phyloP scores from a whole-genome alignment of 2,329 filamentous ascomycete species.

The Hypoxylon sp. region DNA sequence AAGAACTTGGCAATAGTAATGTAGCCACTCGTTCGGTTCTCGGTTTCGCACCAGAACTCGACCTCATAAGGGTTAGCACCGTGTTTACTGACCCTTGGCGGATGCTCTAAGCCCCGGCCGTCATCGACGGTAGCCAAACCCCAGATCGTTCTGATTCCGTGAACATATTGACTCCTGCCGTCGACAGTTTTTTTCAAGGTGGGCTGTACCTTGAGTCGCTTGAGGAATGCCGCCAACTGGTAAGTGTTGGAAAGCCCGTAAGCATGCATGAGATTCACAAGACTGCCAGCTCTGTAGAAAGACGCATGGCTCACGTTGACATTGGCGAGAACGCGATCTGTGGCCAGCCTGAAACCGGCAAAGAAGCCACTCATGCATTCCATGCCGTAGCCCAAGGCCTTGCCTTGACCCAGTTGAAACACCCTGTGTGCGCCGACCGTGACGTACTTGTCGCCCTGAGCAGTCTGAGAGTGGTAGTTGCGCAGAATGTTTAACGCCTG shows the following conservation, averaged over 20 bases:
- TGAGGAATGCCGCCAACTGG: slow-evolving; percentile 47
- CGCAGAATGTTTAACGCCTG: slow-evolving; percentile 39
- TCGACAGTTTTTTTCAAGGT: slow-evolving; percentile 47
- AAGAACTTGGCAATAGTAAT: slow-evolving; percentile 63
- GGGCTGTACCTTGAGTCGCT: slow-evolving; percentile 50
- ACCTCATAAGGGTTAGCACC: slow-evolving; percentile 62
- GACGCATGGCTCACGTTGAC: slow-evolving; percentile 48
- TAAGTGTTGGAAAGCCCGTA: slow-evolving; percentile 25
- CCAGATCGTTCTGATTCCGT: slow-evolving; percentile 49
- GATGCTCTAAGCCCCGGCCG: slow-evolving; percentile 40
- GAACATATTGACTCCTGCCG: slow-evolving; percentile 43
- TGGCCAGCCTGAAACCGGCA: slow-evolving; percentile 46
- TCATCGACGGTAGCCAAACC: slow-evolving; percentile 49
- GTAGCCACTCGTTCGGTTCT: slow-evolving; percentile 48
- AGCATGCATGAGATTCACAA: slow-evolving; percentile 35
- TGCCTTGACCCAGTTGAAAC: slow-evolving; percentile 35
- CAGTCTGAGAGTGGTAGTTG: slow-evolving; percentile 47
- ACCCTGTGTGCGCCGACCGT: slow-evolving; percentile 45
- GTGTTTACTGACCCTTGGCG: slow-evolving; percentile 36
- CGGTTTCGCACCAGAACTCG: slow-evolving; percentile 55
- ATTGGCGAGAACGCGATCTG: slow-evolving; percentile 48
- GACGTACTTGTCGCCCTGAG: slow-evolving; percentile 19
- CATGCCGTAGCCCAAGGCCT: slow-evolving; percentile 42
- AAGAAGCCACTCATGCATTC: slow-evolving; percentile 47
- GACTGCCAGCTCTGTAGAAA: slow-evolving; percentile 44